phyloP scores from a whole-genome alignment of 176 grass and related monocot species.

The Coix lacrymajobi region DNA sequence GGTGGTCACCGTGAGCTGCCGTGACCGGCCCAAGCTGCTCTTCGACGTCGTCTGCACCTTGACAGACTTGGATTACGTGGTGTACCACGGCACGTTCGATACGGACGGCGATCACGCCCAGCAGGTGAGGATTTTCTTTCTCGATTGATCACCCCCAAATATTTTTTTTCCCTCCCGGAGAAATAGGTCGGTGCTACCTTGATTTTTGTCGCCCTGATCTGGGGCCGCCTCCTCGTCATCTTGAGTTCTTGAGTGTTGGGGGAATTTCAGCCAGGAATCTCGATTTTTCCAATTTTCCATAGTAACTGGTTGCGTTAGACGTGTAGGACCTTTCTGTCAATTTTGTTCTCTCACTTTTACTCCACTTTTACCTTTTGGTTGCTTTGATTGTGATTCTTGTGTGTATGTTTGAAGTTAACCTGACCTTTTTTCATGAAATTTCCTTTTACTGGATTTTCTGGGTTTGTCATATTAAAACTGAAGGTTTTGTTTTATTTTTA shows the following conservation, averaged over 20 bases:
- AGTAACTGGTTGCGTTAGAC: not conserved
- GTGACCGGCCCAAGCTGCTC: constrained; percentile 78
- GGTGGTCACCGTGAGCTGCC: constrained; percentile 73
- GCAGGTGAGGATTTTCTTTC: constrained; percentile 45
- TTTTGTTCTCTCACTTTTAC: not conserved
- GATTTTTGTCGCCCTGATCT: not conserved
- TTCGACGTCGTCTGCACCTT: constrained; percentile 93
- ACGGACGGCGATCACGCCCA: constrained; percentile 70
- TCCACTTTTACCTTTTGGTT: not conserved
- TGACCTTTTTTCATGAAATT: not conserved
- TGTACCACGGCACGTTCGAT: constrained; percentile 81
- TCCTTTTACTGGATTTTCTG: not conserved
- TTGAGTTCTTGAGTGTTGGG: not conserved
- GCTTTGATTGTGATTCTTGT: not conserved
- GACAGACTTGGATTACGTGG: constrained; percentile 89
- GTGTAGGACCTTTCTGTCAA: not conserved
- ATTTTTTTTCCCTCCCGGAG: not conserved
- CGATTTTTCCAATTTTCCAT: constrained; percentile 24
- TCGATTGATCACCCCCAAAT: not conserved
- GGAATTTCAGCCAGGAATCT: not conserved
- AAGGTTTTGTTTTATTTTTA: not conserved
- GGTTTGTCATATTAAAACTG: not conserved
- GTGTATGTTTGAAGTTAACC: not conserved
- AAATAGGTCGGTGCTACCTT: not conserved
- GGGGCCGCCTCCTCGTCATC: not conserved